Evolutionary conservation across 257 asterid genomes (phyloP).

Genomic region (Jacaranda mimosifolia): DNA sequence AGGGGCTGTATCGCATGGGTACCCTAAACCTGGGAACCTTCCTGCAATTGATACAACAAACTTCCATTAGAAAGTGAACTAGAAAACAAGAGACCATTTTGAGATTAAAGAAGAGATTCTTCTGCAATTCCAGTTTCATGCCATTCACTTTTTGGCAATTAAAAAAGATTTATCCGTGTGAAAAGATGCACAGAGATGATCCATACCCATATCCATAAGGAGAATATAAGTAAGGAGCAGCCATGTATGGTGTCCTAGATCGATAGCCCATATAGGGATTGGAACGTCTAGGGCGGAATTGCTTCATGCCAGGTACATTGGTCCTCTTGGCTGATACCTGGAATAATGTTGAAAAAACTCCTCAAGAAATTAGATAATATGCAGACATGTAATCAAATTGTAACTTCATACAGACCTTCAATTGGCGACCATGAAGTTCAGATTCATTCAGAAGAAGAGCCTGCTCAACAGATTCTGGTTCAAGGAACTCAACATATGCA

Average conservation of each 20-base stretch:
- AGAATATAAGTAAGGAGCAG: conserved; percentile 58
- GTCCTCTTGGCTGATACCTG: conserved; percentile 85
- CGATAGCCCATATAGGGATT: conserved; percentile 61
- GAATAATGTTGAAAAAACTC: neutral
- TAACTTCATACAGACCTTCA: conserved; percentile 54
- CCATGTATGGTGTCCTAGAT: conserved; percentile 57
- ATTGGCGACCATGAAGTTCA: conserved; percentile 85
- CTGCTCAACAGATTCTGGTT: conserved; percentile 79
- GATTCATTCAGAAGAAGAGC: conserved; percentile 77
- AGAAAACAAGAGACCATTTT: neutral
- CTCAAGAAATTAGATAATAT: conserved; percentile 11
- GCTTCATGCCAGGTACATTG: conserved; percentile 86
- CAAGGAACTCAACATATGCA: conserved; percentile 84
- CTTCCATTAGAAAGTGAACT: conserved; percentile 16
- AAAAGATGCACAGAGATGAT: conserved; percentile 22
- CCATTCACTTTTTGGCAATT: too few species aligned
- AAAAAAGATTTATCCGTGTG: too few species aligned
- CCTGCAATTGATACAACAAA: conserved; percentile 48
- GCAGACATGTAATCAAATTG: neutral
- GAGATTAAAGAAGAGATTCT: neutral
- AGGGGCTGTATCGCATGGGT: conserved; percentile 74
- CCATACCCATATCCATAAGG: conserved; percentile 76
- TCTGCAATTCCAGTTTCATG: too few species aligned
- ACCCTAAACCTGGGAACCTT: conserved; percentile 74
- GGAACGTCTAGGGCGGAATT: conserved; percentile 64